These are phyloP conservation scores for Filobasidium uniguttulatum DNA, from an alignment of 1,284 basidiomycete genomes.

Conservation along the genomic window DNA sequence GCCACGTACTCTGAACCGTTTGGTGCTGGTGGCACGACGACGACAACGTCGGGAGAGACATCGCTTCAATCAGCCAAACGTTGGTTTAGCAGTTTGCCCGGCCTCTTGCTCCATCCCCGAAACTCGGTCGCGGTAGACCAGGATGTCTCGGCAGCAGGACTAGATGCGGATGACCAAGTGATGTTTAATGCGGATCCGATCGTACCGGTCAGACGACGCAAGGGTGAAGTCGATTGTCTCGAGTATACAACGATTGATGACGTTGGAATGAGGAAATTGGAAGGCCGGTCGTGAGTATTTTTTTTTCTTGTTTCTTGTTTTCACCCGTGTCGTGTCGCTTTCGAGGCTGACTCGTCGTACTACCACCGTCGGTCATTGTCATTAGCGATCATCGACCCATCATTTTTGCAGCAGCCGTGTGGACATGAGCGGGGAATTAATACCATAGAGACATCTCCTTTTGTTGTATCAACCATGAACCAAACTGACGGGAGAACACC, in stretches of 20 bases:
- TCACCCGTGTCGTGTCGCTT: no score
- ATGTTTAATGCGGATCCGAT: not conserved
- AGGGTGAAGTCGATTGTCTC: constrained; percentile 34
- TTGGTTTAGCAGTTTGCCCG: constrained; percentile 10
- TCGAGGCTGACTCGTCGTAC: not conserved
- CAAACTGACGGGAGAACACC: no score
- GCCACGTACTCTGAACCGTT: no score
- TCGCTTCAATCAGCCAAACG: constrained; percentile 1
- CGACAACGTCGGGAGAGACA: not conserved
- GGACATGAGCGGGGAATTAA: constrained; percentile 18
- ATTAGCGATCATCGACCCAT: constrained; percentile 34
- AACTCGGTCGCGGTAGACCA: not conserved
- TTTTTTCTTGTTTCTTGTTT: no score
- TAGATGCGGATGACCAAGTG: not conserved
- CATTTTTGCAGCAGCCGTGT: constrained; percentile 34
- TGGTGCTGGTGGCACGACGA: no score
- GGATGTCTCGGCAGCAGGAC: not conserved
- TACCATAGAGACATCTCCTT: no score
- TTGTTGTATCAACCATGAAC: no score
- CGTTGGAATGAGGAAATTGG: constrained; percentile 32
- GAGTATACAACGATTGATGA: constrained; percentile 38
- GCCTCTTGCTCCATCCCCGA: constrained; percentile 4
- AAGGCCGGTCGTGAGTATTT: constrained; percentile 28
- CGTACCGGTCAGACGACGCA: constrained; percentile 8
- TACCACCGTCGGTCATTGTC: not conserved